Evolutionary conservation across 352 stramenopile species (phyloP).

Genomic region (Phytopythium kandeliae): DNA sequence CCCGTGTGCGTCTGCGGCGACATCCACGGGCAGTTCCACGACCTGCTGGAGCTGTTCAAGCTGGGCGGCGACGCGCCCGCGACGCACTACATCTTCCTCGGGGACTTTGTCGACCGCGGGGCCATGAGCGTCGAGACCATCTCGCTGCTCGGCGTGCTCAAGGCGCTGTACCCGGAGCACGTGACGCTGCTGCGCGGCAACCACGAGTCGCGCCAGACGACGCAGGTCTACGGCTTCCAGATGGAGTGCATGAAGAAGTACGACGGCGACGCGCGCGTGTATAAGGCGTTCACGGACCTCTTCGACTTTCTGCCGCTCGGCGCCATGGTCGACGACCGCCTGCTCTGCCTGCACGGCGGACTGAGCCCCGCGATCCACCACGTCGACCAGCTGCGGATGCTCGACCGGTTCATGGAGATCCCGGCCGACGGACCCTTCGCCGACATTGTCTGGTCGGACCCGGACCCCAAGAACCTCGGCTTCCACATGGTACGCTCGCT

Average conservation of each 20-base stretch:
- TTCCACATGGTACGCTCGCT: conserved; percentile 80
- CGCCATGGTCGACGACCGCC: conserved; percentile 65
- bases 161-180: conserved; percentile 86
- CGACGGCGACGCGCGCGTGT: conserved; percentile 60
- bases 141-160: conserved; percentile 87
- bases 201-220: conserved; percentile 90
- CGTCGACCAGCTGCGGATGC: conserved; percentile 92
- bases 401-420: conserved; percentile 80
- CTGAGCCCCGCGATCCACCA: conserved; percentile 67
- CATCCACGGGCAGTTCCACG: conserved; percentile 97
- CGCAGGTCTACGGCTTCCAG: conserved; percentile 80
- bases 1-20: conserved; percentile 90
- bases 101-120: conserved; percentile 96
- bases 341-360: conserved; percentile 65
- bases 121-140: conserved; percentile 95
- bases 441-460: conserved; percentile 84
- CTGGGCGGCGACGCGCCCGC: conserved; percentile 84
- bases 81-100: conserved; percentile 93
- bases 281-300: conserved; percentile 76
- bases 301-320: conserved; percentile 79
- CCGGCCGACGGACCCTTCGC: conserved; percentile 69
- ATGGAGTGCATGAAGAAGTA: conserved; percentile 86
- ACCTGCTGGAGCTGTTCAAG: conserved; percentile 93
- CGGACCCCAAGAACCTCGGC: conserved; percentile 73
- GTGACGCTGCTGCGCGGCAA: conserved; percentile 94